Base-by-base conservation (phyloP, 2,329 filamentous ascomycete genomes). In the Fusarium nygamai region DNA sequence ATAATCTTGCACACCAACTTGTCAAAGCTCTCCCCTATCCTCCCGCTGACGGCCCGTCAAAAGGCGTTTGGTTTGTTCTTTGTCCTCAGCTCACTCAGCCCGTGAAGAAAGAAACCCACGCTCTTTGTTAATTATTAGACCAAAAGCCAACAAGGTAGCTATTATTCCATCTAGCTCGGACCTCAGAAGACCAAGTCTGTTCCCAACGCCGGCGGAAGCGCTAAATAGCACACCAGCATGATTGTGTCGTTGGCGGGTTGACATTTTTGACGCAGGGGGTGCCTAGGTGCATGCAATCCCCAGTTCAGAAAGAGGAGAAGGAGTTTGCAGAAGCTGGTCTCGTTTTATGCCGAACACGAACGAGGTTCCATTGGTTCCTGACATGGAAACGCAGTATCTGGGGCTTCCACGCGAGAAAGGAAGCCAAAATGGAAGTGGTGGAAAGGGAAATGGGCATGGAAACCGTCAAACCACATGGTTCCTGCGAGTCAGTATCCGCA, bases 261-360 rank as follows among this genome's bases (percentile, higher is more conserved):
- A 76, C 64, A 74, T 73, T 73, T 56, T 56, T 71, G 75, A 78
- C 69, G 76, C 76, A 78, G 75, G 76, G 76, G 76, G 65, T 61
- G 44, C 53, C 57, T 41, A 59, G 76, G 67, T 59, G 44, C 64
- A 69, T 41, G 58, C 50, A 27, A 72, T 57, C 61, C 66, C 61
- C 47, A 41, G 38, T 48, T 29, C 24, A 60, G 44, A 58, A 71
- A 67, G 51, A 64, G 59, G 67, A 57, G 44, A 61, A 53, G 27
- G 22, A 54, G 36, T 36, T 39, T 50, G 62, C 43, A 59, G 54
- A 61, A 39, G 46, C n/a, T 47, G 66, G 51, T 59, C 48, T 50
- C 47, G 27, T 54, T 38, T 41, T 34, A 44, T 70, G 46, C 54
- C 68, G 69, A 72, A 56, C 58, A 70, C 67, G 67, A 48, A 43